Percentiles rank a stretch among this genome's conserved stretches.
Conservation (phyloP, 257 asterid species). For the Euphrasia confusa region DNA sequence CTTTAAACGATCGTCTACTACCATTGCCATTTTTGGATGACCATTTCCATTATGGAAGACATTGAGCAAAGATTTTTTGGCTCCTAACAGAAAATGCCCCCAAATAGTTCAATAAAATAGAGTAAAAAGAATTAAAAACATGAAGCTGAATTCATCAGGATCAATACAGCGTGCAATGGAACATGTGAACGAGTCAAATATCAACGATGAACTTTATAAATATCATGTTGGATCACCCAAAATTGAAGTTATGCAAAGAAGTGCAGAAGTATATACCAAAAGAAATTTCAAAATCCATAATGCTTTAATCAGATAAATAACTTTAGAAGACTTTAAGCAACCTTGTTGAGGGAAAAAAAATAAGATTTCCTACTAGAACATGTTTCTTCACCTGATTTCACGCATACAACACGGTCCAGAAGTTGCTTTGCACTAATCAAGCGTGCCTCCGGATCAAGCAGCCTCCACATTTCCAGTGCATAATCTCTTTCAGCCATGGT, state of each 20-base stretch:
- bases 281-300: slow-evolving; percentile 7
- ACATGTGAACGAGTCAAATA: slow-evolving; percentile 5
- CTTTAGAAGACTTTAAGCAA: slow-evolving; percentile 1
- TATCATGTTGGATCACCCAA: slow-evolving; percentile 4
- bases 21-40: slow-evolving; percentile 99
- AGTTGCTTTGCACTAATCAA: slow-evolving; percentile 65
- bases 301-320: slow-evolving; percentile 18
- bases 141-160: slow-evolving; percentile 14
- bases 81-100: slow-evolving; percentile 40
- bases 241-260: slow-evolving; percentile 1
- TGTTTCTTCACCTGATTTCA: slow-evolving; percentile 61
- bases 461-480: slow-evolving; percentile 99
- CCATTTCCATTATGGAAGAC: slow-evolving; percentile 89
- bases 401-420: slow-evolving; percentile 85
- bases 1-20: slow-evolving; percentile 88
- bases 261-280: neutral
- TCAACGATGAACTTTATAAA: slow-evolving; percentile 1
- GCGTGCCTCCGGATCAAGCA: slow-evolving; percentile 85
- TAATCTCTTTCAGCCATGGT: slow-evolving; percentile 99
- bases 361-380: neutral
- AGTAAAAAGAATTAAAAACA: slow-evolving; percentile 2
- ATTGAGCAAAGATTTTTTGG: slow-evolving; percentile 78
- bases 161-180: slow-evolving; percentile 3
- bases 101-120: slow-evolving; percentile 10
- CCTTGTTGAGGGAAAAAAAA: slow-evolving; percentile 10